Base-by-base conservation (phyloP, 345 rosid species). In the Pugionium cornutum region DNA sequence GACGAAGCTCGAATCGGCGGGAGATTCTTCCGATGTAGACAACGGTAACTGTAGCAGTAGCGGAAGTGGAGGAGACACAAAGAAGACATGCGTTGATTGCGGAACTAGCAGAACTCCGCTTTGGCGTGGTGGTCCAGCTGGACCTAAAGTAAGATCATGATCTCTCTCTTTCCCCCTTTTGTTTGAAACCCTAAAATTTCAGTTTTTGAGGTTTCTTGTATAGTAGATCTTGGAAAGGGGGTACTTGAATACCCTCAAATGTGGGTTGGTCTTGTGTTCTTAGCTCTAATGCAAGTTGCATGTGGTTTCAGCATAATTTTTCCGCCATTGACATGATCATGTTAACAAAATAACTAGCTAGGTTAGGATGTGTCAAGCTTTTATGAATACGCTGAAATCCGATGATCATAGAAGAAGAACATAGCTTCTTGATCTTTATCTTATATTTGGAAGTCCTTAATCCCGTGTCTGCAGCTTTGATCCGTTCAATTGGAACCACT, bases 61-160 rank as follows among this genome's bases (percentile, higher is more conserved):
- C 28, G 81, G 78, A 45, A 66, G 72, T 35, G 76, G 71, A 6
- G 61, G 66, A 7, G 69, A 75, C 18, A 74, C 53, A 49, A 92
- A 85, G 82, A 94, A 90, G 54, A 82, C 86, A 0, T 94, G 99
- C 58, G 88, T 89, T 9, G 96, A 90, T 83, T 94, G 99, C 31
- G 97, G 97, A 4, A 94, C 99, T 6, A 60, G 82, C 9, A 85
- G 81, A 63, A 94, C 99, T 43, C 99, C 99, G 7, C 91, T 94
- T 4, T 94, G 99, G 99, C 80, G 99, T 33, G 90, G 97, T 4
- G 99, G 99, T 4, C 99, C 99, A 0, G 92, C 99, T 34, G 99
- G 99, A 0, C 99, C 99, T 9, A 94, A 91, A 88, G 99, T 86
- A 60, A 48, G 8, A 6, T 52, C 29, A 49, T 54, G 1, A 51